These are phyloP conservation scores for Cubamyces lactineus DNA, from an alignment of 768 basidiomycete genomes.

Conservation along the genomic window DNA sequence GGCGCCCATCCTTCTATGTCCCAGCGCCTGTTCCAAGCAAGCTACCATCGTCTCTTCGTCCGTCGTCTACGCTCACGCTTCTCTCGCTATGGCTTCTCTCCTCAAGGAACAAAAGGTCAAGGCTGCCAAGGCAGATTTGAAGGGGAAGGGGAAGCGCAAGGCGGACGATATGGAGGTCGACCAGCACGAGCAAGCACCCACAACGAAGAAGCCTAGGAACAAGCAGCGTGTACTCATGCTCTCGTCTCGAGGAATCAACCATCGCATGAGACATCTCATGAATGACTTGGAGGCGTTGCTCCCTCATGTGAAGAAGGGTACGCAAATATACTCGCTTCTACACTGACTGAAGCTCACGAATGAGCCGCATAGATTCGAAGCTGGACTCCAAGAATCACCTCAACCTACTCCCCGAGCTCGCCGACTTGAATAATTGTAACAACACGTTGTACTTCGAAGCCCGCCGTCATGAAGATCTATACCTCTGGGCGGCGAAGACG, in stretches of 20 bases:
- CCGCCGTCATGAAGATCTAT: constrained; percentile 92
- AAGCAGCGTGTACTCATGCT: constrained; percentile 95
- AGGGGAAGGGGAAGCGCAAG: constrained; percentile 64
- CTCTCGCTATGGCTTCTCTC: constrained; percentile 58
- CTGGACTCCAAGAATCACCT: constrained; percentile 96
- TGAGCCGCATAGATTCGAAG: constrained; percentile 74
- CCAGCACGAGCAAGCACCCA: constrained; percentile 38
- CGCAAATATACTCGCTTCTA: constrained; percentile 25
- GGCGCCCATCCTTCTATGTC: not conserved
- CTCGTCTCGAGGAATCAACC: constrained; percentile 91
- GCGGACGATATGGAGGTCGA: constrained; percentile 65
- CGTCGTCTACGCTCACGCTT: not conserved
- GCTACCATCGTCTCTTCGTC: not conserved
- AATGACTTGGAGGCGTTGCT: constrained; percentile 87
- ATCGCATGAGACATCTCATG: constrained; percentile 97
- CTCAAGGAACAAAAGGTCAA: constrained; percentile 65
- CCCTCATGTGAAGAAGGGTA: constrained; percentile 97
- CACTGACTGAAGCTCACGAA: not conserved
- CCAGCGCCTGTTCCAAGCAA: not conserved
- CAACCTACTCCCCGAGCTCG: constrained; percentile 90
- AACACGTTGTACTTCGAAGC: constrained; percentile 98
- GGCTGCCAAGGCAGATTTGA: constrained; percentile 49
- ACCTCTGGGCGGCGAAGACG: constrained; percentile 95
- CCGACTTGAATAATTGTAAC: constrained; percentile 97
- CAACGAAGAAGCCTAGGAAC: constrained; percentile 69